Base-by-base conservation (phyloP, 2,329 filamentous ascomycete genomes). In the Trichoderma breve region DNA sequence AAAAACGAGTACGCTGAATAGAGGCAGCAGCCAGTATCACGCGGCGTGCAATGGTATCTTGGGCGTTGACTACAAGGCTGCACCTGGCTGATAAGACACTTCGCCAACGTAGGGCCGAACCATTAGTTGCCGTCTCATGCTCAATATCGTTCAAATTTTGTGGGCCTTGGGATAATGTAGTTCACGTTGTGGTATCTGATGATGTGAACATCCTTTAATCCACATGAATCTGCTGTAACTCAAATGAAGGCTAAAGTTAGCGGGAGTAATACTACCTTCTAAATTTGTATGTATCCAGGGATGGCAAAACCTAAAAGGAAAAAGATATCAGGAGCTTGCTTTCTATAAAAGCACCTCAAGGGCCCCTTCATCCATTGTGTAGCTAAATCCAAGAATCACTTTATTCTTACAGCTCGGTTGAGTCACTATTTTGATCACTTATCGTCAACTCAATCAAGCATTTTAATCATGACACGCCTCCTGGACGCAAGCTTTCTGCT, bases 401-500 rank as follows among this genome's bases (percentile, higher is more conserved):
- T 58, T 39, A 14, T 26, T 53, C 47, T 5, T 24, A 7, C 14
- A 30, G 1, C 39, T 51, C 12, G 24, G 32, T 21, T 43, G 1
- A 15, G 34, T 24, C 32, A 34, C 12, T 36, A 12, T 51, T 39
- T 36, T 21, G 18, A 43, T 21, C n/a, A 53, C 55, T 15, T 32
- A 24, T 18, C 61, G 14, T 32, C 24, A 24, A 28, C 47, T 4
- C 32, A 36, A n/a, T 24, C 11, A n/a, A 18, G 21, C 12, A 11
- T 15, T 39, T 14, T 36, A 12, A 58, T 21, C 30, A 75, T 76
- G 73, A 68, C 74, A 21, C 71, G 72, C 6, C 72, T 73, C 26
- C 63, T 76, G n/a, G 65, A 74, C 28, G 65, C 71, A 60, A 61
- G 74, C n/a, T 69, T 75, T 55, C 26, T 73, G 51, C 62, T 75